phyloP scores from a whole-genome alignment of 306 rosid species.

The Boehmeria nivea region DNA sequence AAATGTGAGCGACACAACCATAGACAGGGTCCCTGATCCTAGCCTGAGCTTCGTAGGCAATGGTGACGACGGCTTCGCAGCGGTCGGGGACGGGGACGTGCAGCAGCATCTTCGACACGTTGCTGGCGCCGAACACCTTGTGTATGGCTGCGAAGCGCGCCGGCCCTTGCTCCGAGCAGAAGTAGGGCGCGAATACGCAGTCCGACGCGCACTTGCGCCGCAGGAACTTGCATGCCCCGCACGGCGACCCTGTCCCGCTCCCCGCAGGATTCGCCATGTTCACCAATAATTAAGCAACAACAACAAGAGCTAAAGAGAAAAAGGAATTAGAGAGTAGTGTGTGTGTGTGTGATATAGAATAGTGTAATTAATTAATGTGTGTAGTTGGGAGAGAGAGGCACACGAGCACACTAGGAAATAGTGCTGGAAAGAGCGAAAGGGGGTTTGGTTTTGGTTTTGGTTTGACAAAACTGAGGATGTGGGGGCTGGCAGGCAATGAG shows the following conservation, averaged over 20 bases:
- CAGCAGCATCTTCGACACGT: slow-evolving; percentile 70
- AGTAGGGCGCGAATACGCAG: slow-evolving; percentile 90
- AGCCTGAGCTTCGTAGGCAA: slow-evolving; percentile 95
- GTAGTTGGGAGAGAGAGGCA: slow-evolving; percentile 36
- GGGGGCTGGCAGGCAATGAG: too few relatives aligned
- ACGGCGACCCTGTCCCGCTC: slow-evolving; percentile 59
- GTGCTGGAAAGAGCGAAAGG: slow-evolving; percentile 37
- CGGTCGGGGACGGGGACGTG: slow-evolving; percentile 85
- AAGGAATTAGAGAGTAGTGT: neutral
- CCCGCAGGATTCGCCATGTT: slow-evolving; percentile 5
- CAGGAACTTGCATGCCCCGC: slow-evolving; percentile 98
- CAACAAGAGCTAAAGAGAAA: neutral
- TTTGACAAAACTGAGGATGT: neutral
- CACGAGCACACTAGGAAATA: slow-evolving; percentile 81
- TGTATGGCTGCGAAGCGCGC: slow-evolving; percentile 94
- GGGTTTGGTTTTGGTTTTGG: neutral
- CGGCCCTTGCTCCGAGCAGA: slow-evolving; percentile 82
- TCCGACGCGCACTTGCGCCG: slow-evolving; percentile 81
- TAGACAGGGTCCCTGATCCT: slow-evolving; percentile 90
- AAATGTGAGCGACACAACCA: slow-evolving; percentile 95
- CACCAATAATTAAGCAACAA: neutral
- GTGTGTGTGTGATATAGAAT: neutral
- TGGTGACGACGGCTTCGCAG: slow-evolving; percentile 87
- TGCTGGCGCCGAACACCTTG: slow-evolving; percentile 95
- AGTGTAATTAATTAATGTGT: neutral